phyloP scores from a whole-genome alignment of 352 stramenopile species.

The Paralagenidium karlingii region DNA sequence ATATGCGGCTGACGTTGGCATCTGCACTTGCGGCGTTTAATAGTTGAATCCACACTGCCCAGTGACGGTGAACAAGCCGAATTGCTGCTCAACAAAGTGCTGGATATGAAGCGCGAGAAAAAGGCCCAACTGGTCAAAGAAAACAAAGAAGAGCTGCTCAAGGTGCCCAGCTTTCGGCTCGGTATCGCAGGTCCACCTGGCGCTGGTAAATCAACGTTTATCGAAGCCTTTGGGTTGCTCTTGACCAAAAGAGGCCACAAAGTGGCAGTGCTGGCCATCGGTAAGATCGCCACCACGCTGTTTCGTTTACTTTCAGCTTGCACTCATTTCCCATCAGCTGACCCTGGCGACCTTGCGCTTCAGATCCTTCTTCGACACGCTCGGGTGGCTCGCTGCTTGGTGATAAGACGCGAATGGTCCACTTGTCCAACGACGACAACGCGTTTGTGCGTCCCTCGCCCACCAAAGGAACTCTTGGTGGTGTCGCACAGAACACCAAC shows the following conservation, averaged over 20 bases:
- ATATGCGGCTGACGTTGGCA: not conserved
- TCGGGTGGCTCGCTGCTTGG: constrained; percentile 95
- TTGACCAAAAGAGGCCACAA: constrained; percentile 75
- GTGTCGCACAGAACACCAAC: constrained; percentile 68
- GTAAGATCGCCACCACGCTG: no score
- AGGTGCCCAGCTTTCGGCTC: constrained; percentile 77
- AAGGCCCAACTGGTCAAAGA: constrained; percentile 11
- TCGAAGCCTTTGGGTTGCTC: constrained; percentile 89
- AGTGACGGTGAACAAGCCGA: constrained; percentile 73
- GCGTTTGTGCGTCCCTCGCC: constrained; percentile 90
- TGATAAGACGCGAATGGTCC: constrained; percentile 97
- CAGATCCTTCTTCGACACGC: constrained; percentile 91
- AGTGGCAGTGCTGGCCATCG: constrained; percentile 91
- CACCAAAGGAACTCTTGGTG: constrained; percentile 68
- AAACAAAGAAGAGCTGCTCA: constrained; percentile 8
- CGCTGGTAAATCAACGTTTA: constrained; percentile 97
- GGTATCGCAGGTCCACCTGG: constrained; percentile 87
- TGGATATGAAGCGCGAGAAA: constrained; percentile 36
- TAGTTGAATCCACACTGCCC: constrained; percentile 70
- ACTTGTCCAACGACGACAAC: constrained; percentile 86
- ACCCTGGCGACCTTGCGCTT: no score
- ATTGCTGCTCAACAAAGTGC: constrained; percentile 73
- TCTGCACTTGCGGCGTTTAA: not conserved
- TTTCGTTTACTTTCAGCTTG: no score
- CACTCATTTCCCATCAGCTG: no score